Percentiles rank a stretch among this genome's conserved stretches.
These are phyloP conservation scores for Gyromitra esculenta DNA, from an alignment of 2,329 filamentous ascomycete genomes.

Conservation along the genomic window DNA sequence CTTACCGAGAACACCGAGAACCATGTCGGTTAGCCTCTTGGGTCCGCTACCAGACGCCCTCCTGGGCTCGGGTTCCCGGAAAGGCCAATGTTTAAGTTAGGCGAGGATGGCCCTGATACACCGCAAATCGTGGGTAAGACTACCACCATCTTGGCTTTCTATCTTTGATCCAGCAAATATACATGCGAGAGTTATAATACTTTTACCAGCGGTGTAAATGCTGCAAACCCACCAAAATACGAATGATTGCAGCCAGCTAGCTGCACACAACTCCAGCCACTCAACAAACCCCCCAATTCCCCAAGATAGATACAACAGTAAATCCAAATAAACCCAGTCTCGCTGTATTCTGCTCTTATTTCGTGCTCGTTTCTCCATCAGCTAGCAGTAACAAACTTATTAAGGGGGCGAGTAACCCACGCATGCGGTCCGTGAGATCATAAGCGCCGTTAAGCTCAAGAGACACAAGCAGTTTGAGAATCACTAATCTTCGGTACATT, in stretches of 20 bases:
- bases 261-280: neutral
- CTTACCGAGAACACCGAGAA: slow-evolving; percentile 9
- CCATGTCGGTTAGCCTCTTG: neutral
- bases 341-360: neutral
- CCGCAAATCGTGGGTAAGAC: neutral
- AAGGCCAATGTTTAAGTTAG: neutral
- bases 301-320: neutral
- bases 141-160: neutral
- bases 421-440: neutral
- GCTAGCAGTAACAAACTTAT: slow-evolving; percentile 5
- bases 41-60: neutral
- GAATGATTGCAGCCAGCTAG: neutral
- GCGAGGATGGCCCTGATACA: neutral
- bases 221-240: neutral
- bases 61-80: neutral
- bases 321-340: neutral
- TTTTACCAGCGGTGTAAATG: neutral
- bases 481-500: neutral
- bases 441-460: slow-evolving; percentile 24
- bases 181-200: too few relatives aligned
- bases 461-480: neutral
- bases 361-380: neutral
- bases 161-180: neutral
- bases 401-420: neutral
- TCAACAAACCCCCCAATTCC: neutral